Base-by-base conservation (phyloP, 1,284 basidiomycete genomes). In the Ustilago lituana region DNA sequence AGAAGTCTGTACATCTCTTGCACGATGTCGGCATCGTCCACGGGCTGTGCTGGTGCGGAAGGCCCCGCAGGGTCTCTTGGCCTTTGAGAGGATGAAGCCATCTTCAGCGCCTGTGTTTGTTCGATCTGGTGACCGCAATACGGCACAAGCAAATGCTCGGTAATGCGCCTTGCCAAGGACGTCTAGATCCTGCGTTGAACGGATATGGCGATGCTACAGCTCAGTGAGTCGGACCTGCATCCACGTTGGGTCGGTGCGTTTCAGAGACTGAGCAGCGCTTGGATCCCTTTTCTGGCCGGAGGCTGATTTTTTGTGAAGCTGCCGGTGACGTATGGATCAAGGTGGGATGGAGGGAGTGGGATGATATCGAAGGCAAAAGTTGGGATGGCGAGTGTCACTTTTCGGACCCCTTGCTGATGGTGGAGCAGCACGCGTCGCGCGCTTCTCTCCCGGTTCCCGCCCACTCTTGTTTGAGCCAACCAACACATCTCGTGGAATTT, bases 1-100 rank as follows among this genome's bases (percentile, higher is more conserved):
- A 71, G 63, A 17, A 71, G 43, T 20, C 63, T 49, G 36, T 71
- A 66, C 63, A 71, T 66, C 17, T 71, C 58, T 5, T 60, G 57
- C 2, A 70, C 67, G 20, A 65, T 53, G 17, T 65, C 61, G 10
- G 67, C 64, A 57, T 67, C 64, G 38, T 67, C 64, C 5, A 67
- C 35, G 5, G 39, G 24, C 29, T 56, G 54, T 11, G 14, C 47
- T 20, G 36, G 22, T 10, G 54, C 46, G 17, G 58, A 46, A 6
- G 54, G 29, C 1, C 47, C 51, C 12, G 51, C 47, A 26, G 31
- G 24, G 17, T 47, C 38, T 4, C 38, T 26, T 11, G 62, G 40
- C 23, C 45, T 35, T n/a, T 32, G 40, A 9, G 47, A 58, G 2
- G 51, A 62, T 3, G 59, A 62, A n/a, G 62, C 43, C 60, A 63